Evolutionary conservation across 2,329 filamentous ascomycete species (phyloP), one percentile per base, ranked within the genome.

Genomic region (Drechslera avenae): DNA sequence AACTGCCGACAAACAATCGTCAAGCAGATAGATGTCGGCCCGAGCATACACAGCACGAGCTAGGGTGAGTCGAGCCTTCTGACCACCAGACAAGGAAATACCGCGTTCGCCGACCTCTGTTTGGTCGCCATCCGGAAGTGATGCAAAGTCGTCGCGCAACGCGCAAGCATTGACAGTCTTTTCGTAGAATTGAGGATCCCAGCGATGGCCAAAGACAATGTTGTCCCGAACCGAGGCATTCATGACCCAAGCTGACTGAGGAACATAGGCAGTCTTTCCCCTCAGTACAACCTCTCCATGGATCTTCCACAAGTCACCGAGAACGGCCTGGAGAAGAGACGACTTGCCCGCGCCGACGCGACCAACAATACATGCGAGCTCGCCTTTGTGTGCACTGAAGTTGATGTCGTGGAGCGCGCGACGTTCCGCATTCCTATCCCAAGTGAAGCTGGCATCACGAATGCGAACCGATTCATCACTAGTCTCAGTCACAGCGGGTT

Each of bases 201-300:
- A 97, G 39, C 90, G 87, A 75, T 99, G 91, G 1, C 94, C 94
- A 68, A 99, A 99, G 4, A 97, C 81, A 62, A 99, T 96, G 69
- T 99, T 99, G 69, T 99, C 94, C 64, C 91, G 90, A 49, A 99
- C 92, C 23, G 90, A 96, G 7, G 94, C 94, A 69, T 99, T 99
- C 86, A 97, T 93, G 44, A 99, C 89, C 94, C 95, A 99, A 16
- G 91, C 81, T 66, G 90, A 86, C 73, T 99, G 95, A 13, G 91
- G 90, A 51, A 96, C 94, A 71, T 97, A 99, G 1, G 94, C 94
- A 33, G 91, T 84, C 21, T 82, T 85, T 39, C 94, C 95, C 62
- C 89, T 86, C 8, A 99, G 81, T 47, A 89, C 81, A 3, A 97
- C 93, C 56, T 89, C 82, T 39, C 94, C 94, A 54, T 89, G 86